Conservation (phyloP, 768 basidiomycete genomes). For the Cystofilobasidium bisporidii region DNA sequence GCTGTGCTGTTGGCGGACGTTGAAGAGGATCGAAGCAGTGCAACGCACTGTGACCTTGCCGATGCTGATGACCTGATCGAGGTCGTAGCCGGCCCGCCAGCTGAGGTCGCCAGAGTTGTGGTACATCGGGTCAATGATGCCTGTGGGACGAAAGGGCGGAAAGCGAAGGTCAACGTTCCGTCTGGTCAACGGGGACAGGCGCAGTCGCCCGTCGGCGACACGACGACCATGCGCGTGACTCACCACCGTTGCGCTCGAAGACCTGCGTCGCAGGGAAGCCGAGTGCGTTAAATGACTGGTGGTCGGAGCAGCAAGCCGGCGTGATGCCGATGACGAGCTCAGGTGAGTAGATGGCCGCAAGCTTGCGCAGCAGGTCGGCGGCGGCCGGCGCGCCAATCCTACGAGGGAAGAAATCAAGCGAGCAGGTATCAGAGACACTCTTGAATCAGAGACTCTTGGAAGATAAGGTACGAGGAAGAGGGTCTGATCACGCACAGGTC, state of each 20-base stretch:
- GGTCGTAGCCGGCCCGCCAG: constrained; percentile 68
- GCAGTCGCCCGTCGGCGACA: too few species aligned
- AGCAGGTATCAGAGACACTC: too few species aligned
- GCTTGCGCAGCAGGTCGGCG: constrained; percentile 60
- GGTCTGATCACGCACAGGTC: constrained; percentile 45
- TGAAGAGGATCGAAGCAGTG: too few species aligned
- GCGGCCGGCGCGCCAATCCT: constrained; percentile 75
- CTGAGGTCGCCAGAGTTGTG: constrained; percentile 80
- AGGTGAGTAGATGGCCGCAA: constrained; percentile 70
- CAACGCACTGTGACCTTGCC: constrained; percentile 67
- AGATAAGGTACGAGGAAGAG: too few species aligned
- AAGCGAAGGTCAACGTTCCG: too few species aligned
- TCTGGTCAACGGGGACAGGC: too few species aligned
- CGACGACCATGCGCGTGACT: too few species aligned
- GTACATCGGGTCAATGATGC: constrained; percentile 80
- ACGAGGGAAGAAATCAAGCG: constrained; percentile 8
- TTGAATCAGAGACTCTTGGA: too few species aligned
- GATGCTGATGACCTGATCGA: constrained; percentile 69
- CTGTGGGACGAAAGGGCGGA: constrained; percentile 50
- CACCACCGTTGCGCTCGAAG: constrained; percentile 72
- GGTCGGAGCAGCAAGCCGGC: constrained; percentile 81
- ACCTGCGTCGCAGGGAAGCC: constrained; percentile 80
- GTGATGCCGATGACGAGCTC: constrained; percentile 52
- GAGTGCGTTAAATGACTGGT: constrained; percentile 64
- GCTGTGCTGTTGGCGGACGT: too few species aligned